Percentiles rank a stretch among this genome's conserved stretches.
phyloP scores from a whole-genome alignment of 2,329 filamentous ascomycete genomes.

The Fusarium sp. region DNA sequence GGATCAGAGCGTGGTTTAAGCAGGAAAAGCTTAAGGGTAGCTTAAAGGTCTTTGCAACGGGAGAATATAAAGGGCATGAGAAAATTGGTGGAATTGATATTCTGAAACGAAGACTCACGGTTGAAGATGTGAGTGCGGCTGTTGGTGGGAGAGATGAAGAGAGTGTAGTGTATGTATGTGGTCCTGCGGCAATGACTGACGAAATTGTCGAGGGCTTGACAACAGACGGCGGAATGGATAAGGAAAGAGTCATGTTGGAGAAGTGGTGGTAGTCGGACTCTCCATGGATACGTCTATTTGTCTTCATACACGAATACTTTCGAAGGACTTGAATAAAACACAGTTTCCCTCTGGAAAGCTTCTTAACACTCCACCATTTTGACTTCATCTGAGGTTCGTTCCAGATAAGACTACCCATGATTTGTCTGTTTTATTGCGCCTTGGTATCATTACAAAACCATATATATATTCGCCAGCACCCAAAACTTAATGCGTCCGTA shows the following conservation, averaged over 20 bases:
- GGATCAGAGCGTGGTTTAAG: constrained; percentile 60
- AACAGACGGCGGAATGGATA: constrained; percentile 55
- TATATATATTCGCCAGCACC: constrained; percentile 38
- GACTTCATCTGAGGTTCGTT: not conserved
- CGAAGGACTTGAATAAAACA: too few relatives aligned
- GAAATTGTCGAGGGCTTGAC: constrained; percentile 67
- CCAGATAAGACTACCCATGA: constrained; percentile 8
- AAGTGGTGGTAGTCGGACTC: constrained; percentile 70
- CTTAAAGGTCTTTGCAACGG: constrained; percentile 64
- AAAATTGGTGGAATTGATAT: constrained; percentile 36
- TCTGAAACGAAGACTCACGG: constrained; percentile 57
- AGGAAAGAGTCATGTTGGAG: constrained; percentile 67
- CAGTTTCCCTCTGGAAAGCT: too few relatives aligned
- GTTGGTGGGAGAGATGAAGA: constrained; percentile 52
- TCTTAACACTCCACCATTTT: too few relatives aligned
- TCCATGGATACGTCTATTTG: not conserved
- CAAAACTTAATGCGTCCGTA: constrained; percentile 23
- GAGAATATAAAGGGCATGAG: constrained; percentile 15
- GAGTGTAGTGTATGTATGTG: constrained; percentile 74
- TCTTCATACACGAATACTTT: too few relatives aligned
- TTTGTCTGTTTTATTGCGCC: constrained; percentile 40
- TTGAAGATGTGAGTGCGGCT: constrained; percentile 58
- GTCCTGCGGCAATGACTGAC: constrained; percentile 77
- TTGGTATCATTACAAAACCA: constrained; percentile 49
- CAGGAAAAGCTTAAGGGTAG: constrained; percentile 51